A percentile compares a stretch with the other conserved stretches of the same genome.
phyloP scores from a whole-genome alignment of 1,284 basidiomycete genomes.

The Sporisorium reilianum region DNA sequence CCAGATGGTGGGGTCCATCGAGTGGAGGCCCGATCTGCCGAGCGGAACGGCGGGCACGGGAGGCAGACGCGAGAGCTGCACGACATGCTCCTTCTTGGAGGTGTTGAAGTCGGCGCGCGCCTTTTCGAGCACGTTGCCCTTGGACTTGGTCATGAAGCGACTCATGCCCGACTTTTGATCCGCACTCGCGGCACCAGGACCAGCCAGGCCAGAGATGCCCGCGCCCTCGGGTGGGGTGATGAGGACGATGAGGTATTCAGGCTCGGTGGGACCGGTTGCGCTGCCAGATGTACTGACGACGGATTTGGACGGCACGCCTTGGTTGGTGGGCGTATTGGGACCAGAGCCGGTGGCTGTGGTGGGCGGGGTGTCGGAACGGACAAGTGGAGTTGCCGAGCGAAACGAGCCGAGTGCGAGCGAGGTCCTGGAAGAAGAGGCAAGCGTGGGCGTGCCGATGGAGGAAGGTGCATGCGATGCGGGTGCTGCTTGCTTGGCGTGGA shows the following conservation, averaged over 20 bases:
- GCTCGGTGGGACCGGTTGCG: slow-evolving; percentile 35
- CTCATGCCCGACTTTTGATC: slow-evolving; percentile 51
- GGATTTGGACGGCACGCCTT: slow-evolving; percentile 10
- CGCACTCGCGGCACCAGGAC: slow-evolving; percentile 79
- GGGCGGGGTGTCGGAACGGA: slow-evolving; percentile 34
- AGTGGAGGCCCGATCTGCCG: slow-evolving; percentile 80
- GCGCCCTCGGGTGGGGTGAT: slow-evolving; percentile 58
- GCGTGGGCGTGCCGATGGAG: slow-evolving; percentile 17
- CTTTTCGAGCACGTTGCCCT: slow-evolving; percentile 87
- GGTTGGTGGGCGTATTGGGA: slow-evolving; percentile 41
- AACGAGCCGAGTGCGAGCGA: slow-evolving; percentile 38
- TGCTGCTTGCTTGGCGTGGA: slow-evolving; percentile 29
- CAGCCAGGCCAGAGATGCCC: slow-evolving; percentile 70
- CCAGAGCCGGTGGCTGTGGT: slow-evolving; percentile 21
- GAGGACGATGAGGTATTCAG: slow-evolving; percentile 66
- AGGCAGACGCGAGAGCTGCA: slow-evolving; percentile 41
- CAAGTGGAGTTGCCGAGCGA: slow-evolving; percentile 34
- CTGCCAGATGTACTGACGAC: not conserved
- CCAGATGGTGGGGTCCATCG: slow-evolving; percentile 82
- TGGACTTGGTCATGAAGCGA: slow-evolving; percentile 79
- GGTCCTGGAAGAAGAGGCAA: slow-evolving; percentile 24
- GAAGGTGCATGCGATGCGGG: slow-evolving; percentile 7
- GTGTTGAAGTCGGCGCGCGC: slow-evolving; percentile 91
- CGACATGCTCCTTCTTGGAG: slow-evolving; percentile 79
- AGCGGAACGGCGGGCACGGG: slow-evolving; percentile 68